A percentile compares a stretch with the other conserved stretches of the same genome.
These are phyloP conservation scores for Neurospora sp. DNA, from an alignment of 2,329 filamentous ascomycete species.

Conservation along the genomic window DNA sequence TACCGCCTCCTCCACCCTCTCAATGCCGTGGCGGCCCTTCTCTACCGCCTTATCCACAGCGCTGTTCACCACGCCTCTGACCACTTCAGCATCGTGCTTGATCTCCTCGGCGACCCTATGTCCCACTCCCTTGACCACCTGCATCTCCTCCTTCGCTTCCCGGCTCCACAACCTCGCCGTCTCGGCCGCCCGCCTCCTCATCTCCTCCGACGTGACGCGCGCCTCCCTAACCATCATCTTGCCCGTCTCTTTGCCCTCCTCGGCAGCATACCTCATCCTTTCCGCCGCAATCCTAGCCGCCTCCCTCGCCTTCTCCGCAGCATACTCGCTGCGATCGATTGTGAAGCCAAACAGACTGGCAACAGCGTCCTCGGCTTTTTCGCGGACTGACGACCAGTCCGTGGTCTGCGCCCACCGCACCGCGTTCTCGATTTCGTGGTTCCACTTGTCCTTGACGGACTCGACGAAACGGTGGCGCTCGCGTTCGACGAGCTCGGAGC, in stretches of 20 bases:
- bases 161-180: slow-evolving; percentile 17
- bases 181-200: slow-evolving; percentile 14
- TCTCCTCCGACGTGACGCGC: slow-evolving; percentile 9
- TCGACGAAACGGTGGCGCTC: slow-evolving; percentile 49
- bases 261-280: slow-evolving; percentile 24
- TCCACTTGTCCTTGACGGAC: slow-evolving; percentile 67
- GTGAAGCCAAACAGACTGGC: slow-evolving; percentile 33
- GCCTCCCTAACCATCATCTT: slow-evolving; percentile 14
- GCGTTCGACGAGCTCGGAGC: slow-evolving; percentile 39
- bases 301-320: slow-evolving; percentile 19
- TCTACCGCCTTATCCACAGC: slow-evolving; percentile 31
- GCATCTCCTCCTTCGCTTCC: slow-evolving; percentile 16
- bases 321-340: slow-evolving; percentile 23
- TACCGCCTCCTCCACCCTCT: slow-evolving; percentile 27
- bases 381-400: slow-evolving; percentile 54
- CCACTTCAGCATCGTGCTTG: slow-evolving; percentile 22
- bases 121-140: slow-evolving; percentile 28
- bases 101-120: slow-evolving; percentile 24
- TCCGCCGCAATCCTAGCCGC: slow-evolving; percentile 21
- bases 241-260: slow-evolving; percentile 25
- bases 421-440: slow-evolving; percentile 58
- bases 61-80: slow-evolving; percentile 27
- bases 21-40: slow-evolving; percentile 30
- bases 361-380: slow-evolving; percentile 42
- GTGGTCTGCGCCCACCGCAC: slow-evolving; percentile 56